phyloP scores from a whole-genome alignment of 1,284 basidiomycete species.

The Fomitopsis betulina region DNA sequence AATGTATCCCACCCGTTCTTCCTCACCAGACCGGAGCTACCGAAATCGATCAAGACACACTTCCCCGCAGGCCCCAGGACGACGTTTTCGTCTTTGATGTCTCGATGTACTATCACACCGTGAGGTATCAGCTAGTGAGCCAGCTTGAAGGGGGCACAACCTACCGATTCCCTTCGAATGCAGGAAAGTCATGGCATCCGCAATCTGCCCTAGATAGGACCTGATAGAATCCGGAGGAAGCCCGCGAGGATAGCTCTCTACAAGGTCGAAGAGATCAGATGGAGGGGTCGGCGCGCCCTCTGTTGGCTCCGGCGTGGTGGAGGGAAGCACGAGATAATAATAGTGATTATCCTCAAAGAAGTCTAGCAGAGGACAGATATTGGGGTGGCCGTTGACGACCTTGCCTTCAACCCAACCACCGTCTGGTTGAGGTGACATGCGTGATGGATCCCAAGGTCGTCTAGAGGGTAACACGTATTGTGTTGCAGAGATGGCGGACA shows the following conservation, averaged over 20 bases:
- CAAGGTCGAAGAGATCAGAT: constrained; percentile 92
- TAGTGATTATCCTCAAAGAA: constrained; percentile 98
- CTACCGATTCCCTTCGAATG: constrained; percentile 86
- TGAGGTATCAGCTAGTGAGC: constrained; percentile 2
- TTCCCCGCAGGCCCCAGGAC: constrained; percentile 68
- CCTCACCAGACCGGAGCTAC: constrained; percentile 85
- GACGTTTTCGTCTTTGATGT: constrained; percentile 99
- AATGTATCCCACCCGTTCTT: constrained; percentile 92
- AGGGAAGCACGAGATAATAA: constrained; percentile 87
- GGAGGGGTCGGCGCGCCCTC: constrained; percentile 51
- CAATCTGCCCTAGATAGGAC: constrained; percentile 90
- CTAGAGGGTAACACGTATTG: constrained; percentile 67
- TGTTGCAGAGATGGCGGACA: constrained; percentile 83
- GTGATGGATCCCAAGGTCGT: constrained; percentile 78
- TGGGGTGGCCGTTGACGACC: constrained; percentile 79
- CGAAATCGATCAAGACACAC: constrained; percentile 96
- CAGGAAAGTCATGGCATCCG: constrained; percentile 88
- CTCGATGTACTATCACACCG: constrained; percentile 77
- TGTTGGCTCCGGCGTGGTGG: constrained; percentile 53
- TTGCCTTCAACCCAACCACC: constrained; percentile 64
- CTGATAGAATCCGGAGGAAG: constrained; percentile 75
- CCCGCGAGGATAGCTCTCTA: constrained; percentile 87
- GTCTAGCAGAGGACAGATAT: constrained; percentile 91
- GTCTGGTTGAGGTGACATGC: constrained; percentile 29
- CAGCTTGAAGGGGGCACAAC: constrained; percentile 17